Percentiles rank a stretch among this genome's conserved stretches.
phyloP scores from a whole-genome alignment of 1,284 basidiomycete genomes.

The Flammula alnicola region DNA sequence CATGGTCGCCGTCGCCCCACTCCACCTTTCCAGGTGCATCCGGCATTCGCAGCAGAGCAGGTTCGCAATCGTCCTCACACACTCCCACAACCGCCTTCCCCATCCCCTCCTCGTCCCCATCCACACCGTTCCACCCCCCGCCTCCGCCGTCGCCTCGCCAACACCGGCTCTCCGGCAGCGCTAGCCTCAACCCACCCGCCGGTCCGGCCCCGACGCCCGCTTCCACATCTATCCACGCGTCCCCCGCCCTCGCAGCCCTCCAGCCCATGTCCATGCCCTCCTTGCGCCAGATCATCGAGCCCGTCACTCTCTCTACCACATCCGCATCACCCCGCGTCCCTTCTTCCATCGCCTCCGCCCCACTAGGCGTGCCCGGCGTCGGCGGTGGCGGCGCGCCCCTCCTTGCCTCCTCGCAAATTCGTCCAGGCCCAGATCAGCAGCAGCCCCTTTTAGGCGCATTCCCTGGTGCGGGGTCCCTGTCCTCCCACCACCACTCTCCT shows the following conservation, averaged over 20 bases:
- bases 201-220: too few relatives aligned
- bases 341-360: neutral
- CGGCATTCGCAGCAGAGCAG: constrained; percentile 9
- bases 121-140: constrained; percentile 7
- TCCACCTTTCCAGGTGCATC: neutral
- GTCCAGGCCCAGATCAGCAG: neutral
- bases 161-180: neutral
- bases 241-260: neutral
- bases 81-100: neutral
- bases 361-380: constrained; percentile 2
- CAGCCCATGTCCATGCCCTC: neutral
- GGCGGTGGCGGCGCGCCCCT: too few relatives aligned
- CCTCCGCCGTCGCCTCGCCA: neutral
- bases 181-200: neutral
- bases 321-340: neutral
- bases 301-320: neutral
- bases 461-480: neutral
- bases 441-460: constrained; percentile 6
- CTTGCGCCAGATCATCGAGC: neutral
- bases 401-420: too few relatives aligned
- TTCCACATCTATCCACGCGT: neutral
- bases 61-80: constrained; percentile 14
- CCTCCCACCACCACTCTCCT: too few relatives aligned
- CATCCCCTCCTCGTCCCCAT: constrained; percentile 1
- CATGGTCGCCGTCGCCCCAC: constrained; percentile 6